Evolutionary conservation across 805 yeast genomes (phyloP).

Genomic region (Pichia exigua): DNA sequence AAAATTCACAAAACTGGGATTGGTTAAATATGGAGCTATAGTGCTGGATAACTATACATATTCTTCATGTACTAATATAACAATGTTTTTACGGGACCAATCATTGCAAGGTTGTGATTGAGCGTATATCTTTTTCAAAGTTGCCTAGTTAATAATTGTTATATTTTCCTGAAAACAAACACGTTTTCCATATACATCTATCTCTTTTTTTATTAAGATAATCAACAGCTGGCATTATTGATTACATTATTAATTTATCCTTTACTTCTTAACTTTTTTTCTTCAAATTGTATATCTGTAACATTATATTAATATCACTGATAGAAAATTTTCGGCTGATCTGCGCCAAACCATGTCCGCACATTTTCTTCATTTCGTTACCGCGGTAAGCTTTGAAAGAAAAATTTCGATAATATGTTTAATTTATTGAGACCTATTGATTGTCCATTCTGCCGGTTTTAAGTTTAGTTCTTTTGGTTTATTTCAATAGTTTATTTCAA

Average conservation of each 20-base stretch:
- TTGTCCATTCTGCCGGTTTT: no score
- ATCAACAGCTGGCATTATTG: background rate
- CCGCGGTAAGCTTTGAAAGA: background rate
- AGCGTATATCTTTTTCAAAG: no score
- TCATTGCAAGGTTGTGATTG: no score
- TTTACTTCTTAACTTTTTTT: background rate
- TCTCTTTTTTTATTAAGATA: no score
- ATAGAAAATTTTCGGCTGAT: background rate
- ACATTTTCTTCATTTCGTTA: background rate
- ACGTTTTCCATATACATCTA: background rate
- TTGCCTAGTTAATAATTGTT: no score
- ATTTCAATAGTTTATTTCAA: background rate
- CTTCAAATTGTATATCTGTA: background rate
- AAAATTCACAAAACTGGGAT: constrained; percentile 28
- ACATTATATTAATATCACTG: background rate
- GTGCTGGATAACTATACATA: background rate
- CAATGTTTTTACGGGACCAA: background rate
- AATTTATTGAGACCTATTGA: no score
- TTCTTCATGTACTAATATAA: no score
- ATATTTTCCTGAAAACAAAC: no score
- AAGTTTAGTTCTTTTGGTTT: no score
- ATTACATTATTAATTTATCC: background rate
- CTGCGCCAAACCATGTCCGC: no score
- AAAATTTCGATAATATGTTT: background rate
- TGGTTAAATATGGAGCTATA: constrained; percentile 40